Evolutionary conservation across 1,284 basidiomycete species (phyloP).

Genomic region (Sparassis latifolia): DNA sequence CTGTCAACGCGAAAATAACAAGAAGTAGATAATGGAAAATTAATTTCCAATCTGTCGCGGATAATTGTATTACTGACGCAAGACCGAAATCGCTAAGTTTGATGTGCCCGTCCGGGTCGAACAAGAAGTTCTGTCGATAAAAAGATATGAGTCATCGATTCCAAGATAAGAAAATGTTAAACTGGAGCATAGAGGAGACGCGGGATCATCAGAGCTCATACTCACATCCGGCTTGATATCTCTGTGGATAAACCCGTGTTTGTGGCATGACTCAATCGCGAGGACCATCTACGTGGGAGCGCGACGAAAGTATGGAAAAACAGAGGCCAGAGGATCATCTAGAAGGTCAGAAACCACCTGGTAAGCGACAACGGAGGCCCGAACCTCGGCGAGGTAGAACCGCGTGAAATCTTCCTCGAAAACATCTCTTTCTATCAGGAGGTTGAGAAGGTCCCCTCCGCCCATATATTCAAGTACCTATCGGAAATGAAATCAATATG

Average conservation of each 20-base stretch:
- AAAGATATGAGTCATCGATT: conserved; percentile 20
- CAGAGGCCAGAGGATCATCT: neutral
- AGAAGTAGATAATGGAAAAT: no score
- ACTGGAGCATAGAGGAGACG: neutral
- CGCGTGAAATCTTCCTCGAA: conserved; percentile 92
- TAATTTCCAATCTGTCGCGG: neutral
- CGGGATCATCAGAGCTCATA: conserved; percentile 12
- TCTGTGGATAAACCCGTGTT: conserved; percentile 93
- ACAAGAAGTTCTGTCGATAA: conserved; percentile 80
- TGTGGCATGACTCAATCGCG: conserved; percentile 92
- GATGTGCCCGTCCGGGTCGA: conserved; percentile 90
- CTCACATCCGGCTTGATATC: conserved; percentile 93
- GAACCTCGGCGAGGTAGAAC: conserved; percentile 92
- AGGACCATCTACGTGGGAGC: conserved; percentile 73
- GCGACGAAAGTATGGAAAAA: conserved; percentile 6
- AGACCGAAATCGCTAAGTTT: conserved; percentile 94
- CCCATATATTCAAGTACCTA: conserved; percentile 92
- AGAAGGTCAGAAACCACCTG: neutral
- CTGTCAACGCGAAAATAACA: conserved; percentile 28
- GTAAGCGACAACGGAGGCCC: conserved; percentile 6
- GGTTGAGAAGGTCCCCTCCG: conserved; percentile 91
- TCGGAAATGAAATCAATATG: conserved; percentile 41
- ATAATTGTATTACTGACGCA: conserved; percentile 52
- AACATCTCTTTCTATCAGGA: conserved; percentile 89
- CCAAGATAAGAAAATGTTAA: neutral